Conservation (phyloP, 73 alveolate genomes). For the Paraurostyla sp. region DNA sequence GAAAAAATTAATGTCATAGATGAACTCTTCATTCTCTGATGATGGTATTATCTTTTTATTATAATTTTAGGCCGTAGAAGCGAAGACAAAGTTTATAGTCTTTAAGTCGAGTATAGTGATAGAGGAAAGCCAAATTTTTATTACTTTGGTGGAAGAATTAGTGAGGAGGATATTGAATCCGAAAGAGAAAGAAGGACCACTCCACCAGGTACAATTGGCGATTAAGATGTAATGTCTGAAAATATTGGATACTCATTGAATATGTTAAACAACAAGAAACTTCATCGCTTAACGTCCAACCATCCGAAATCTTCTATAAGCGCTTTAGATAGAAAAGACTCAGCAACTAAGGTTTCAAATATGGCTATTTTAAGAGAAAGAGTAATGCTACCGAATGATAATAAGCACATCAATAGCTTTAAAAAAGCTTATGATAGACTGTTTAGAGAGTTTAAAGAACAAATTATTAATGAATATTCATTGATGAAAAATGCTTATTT, state of each 20-base stretch:
- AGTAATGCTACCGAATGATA: neutral
- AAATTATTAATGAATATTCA: neutral
- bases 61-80: neutral
- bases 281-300: neutral
- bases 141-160: neutral
- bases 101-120: conserved; percentile 19
- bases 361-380: neutral
- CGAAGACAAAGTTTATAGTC: neutral
- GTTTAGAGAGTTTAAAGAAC: conserved; percentile 1
- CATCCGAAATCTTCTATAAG: neutral
- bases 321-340: neutral
- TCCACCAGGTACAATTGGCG: conserved; percentile 50
- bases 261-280: conserved; percentile 2
- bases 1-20: neutral
- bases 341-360: neutral
- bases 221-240: conserved; percentile 25
- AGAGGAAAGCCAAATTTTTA: neutral
- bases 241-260: neutral
- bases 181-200: conserved; percentile 33
- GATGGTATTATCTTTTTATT: neutral
- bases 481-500: neutral
- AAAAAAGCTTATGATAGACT: neutral
- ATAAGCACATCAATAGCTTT: neutral
- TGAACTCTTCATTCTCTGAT: neutral
- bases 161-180: conserved; percentile 21